Evolutionary conservation across 805 yeast species (phyloP).

Genomic region (Scheffersomyces amazonensis): DNA sequence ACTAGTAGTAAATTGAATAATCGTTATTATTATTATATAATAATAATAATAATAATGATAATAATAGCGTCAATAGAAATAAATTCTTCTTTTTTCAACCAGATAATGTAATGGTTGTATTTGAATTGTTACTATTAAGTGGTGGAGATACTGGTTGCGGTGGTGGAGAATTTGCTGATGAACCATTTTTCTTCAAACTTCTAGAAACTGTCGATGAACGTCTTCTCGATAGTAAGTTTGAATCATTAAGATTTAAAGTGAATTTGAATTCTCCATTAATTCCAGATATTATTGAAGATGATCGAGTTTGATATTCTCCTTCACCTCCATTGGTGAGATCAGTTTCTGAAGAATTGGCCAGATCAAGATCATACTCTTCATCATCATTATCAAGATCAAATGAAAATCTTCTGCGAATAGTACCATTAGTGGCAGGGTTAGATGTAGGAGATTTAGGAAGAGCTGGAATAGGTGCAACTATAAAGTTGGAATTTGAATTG

Average conservation of each 20-base stretch:
- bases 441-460: background rate
- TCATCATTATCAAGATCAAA: slow-evolving; percentile 15
- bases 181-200: background rate
- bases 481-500: background rate
- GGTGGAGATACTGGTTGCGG: too few species aligned
- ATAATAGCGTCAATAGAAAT: too few species aligned
- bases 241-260: slow-evolving; percentile 61
- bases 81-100: too few species aligned
- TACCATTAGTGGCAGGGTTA: background rate
- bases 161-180: background rate
- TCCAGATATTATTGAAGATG: slow-evolving; percentile 38
- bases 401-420: background rate
- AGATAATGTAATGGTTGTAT: too few species aligned
- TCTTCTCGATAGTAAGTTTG: slow-evolving; percentile 60
- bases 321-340: too few species aligned
- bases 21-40: too few species aligned
- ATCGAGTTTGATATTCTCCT: slow-evolving; percentile 30
- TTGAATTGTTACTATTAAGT: too few species aligned
- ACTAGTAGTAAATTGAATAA: too few species aligned
- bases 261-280: slow-evolving; percentile 44
- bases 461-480: slow-evolving; percentile 1
- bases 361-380: slow-evolving; percentile 12
- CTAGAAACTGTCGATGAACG: slow-evolving; percentile 25
- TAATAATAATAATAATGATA: too few species aligned
- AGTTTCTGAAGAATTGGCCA: slow-evolving; percentile 3